phyloP scores from a whole-genome alignment of 768 basidiomycete species.

The Boletus subparvulus region DNA sequence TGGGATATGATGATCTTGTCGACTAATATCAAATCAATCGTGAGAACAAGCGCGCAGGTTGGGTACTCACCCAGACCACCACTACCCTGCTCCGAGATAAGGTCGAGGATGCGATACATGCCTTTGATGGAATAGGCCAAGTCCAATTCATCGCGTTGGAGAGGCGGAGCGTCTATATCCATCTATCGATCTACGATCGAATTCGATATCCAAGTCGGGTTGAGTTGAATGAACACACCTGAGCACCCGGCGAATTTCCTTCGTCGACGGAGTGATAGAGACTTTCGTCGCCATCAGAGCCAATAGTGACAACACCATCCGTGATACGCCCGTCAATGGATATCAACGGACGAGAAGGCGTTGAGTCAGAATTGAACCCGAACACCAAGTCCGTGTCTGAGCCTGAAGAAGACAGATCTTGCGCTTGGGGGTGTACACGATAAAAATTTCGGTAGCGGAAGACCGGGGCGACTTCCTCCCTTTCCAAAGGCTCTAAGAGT shows the following conservation, averaged over 20 bases:
- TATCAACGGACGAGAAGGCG: not conserved
- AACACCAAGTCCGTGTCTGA: conserved; percentile 5
- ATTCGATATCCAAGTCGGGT: too few relatives aligned
- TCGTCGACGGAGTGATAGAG: conserved; percentile 15
- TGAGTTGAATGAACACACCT: conserved; percentile 8
- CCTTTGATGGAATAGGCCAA: too few relatives aligned
- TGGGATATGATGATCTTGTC: too few relatives aligned
- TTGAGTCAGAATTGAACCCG: not conserved
- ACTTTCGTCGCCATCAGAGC: conserved; percentile 12
- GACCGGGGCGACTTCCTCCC: not conserved
- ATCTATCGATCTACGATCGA: too few relatives aligned
- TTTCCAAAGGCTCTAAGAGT: conserved; percentile 11
- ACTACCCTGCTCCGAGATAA: too few relatives aligned
- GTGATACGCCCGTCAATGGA: not conserved
- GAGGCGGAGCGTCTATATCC: too few relatives aligned
- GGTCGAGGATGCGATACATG: too few relatives aligned
- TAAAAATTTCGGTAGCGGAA: not conserved
- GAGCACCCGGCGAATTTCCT: not conserved
- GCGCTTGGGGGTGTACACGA: not conserved
- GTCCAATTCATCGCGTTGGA: too few relatives aligned
- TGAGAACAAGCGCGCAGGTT: too few relatives aligned
- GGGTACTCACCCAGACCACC: too few relatives aligned
- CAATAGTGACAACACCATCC: not conserved
- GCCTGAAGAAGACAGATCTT: not conserved
- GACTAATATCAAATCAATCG: too few relatives aligned